phyloP scores from a whole-genome alignment of 768 basidiomycete species.

The Leccinum aurantiacum region DNA sequence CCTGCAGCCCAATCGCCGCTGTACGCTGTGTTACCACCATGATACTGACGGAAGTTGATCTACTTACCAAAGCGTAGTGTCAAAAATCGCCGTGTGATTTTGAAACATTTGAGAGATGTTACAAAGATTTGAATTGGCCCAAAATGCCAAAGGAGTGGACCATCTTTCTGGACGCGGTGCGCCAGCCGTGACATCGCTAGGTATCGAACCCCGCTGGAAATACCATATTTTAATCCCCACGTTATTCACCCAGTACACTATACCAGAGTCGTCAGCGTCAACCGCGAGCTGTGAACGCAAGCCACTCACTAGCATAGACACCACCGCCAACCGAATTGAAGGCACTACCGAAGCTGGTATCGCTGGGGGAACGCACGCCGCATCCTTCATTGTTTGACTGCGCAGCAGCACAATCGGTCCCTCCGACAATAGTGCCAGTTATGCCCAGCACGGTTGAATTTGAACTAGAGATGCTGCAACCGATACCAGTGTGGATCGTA shows the following conservation, averaged over 20 bases:
- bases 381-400: conserved; percentile 81
- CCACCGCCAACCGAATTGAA: conserved; percentile 89
- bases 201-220: conserved; percentile 74
- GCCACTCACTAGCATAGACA: conserved; percentile 79
- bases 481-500: conserved; percentile 74
- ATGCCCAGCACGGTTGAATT: conserved; percentile 50
- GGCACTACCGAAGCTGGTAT: conserved; percentile 73
- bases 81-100: conserved; percentile 76
- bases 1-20: conserved; percentile 89
- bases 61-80: conserved; percentile 77
- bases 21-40: conserved; percentile 8
- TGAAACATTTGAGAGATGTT: conserved; percentile 78
- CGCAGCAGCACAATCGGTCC: conserved; percentile 68
- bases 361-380: conserved; percentile 62
- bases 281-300: background rate
- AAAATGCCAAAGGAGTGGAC: conserved; percentile 76
- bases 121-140: conserved; percentile 69
- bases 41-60: conserved; percentile 8
- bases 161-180: conserved; percentile 74
- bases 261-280: conserved; percentile 1
- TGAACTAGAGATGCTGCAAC: conserved; percentile 60
- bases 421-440: conserved; percentile 63
- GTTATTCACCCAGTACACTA: conserved; percentile 40
- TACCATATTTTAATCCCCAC: conserved; percentile 83
- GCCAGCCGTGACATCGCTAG: conserved; percentile 70